phyloP scores from a whole-genome alignment of 805 yeast species.

The Kazachstania bromeliacearum region DNA sequence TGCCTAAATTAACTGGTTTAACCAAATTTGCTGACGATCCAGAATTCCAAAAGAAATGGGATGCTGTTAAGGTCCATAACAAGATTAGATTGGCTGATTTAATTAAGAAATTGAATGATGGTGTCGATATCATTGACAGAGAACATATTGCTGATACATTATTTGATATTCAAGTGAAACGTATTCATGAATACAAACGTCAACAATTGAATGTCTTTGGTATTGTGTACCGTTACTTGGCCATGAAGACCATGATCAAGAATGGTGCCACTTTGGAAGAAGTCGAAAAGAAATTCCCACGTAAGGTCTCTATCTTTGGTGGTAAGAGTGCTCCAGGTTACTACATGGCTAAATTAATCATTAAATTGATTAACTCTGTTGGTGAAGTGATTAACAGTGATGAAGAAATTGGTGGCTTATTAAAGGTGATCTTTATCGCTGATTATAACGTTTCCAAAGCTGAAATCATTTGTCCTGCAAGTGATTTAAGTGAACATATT shows the following conservation, averaged over 20 bases:
- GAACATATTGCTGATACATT: constrained; percentile 45
- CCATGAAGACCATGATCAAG: constrained; percentile 44
- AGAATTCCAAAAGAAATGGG: constrained; percentile 64
- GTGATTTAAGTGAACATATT: constrained; percentile 86
- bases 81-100: constrained; percentile 58
- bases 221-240: constrained; percentile 71
- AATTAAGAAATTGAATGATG: constrained; percentile 53
- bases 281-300: constrained; percentile 47
- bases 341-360: constrained; percentile 86
- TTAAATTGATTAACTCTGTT: constrained; percentile 75
- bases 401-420: constrained; percentile 57
- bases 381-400: constrained; percentile 75
- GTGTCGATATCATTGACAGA: constrained; percentile 50
- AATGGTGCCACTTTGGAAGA: constrained; percentile 47
- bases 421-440: constrained; percentile 82
- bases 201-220: constrained; percentile 91
- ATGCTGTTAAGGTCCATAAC: constrained; percentile 56
- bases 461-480: constrained; percentile 81
- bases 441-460: constrained; percentile 94
- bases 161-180: constrained; percentile 87
- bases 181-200: constrained; percentile 93
- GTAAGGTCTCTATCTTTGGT: constrained; percentile 78
- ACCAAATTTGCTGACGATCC: constrained; percentile 59
- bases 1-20: constrained; percentile 56
- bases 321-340: constrained; percentile 98